phyloP scores from a whole-genome alignment of 306 rosid species.

The Calophaca sinica region DNA sequence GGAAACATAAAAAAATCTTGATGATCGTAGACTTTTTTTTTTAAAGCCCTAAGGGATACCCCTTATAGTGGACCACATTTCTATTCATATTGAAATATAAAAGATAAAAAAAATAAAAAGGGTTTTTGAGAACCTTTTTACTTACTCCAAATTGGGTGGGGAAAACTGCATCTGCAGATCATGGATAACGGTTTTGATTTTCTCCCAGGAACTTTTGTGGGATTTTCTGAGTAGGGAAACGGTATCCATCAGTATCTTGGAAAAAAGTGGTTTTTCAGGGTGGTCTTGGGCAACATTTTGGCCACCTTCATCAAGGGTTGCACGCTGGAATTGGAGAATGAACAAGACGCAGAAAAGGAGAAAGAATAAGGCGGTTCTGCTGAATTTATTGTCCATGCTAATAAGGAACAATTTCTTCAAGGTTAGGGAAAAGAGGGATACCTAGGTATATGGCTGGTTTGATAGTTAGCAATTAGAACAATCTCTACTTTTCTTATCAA shows the following conservation, averaged over 20 bases:
- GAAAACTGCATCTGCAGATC: slow-evolving; percentile 64
- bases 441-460: slow-evolving; percentile 7
- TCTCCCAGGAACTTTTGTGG: slow-evolving; percentile 61
- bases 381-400: slow-evolving; percentile 55
- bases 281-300: slow-evolving; percentile 41
- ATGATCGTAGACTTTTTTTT: too few species aligned
- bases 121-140: not conserved
- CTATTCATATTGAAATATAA: too few species aligned
- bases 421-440: slow-evolving; percentile 11
- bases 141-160: slow-evolving; percentile 69
- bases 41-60: too few species aligned
- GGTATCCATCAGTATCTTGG: slow-evolving; percentile 51
- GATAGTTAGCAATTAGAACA: slow-evolving; percentile 2
- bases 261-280: slow-evolving; percentile 49
- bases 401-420: not conserved
- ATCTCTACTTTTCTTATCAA: not conserved
- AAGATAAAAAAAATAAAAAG: not conserved
- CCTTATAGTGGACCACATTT: too few species aligned
- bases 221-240: slow-evolving; percentile 57
- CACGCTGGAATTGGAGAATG: slow-evolving; percentile 50
- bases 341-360: slow-evolving; percentile 50
- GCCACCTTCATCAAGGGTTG: slow-evolving; percentile 50
- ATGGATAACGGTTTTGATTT: slow-evolving; percentile 53
- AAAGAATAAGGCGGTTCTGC: slow-evolving; percentile 48
- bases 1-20: too few species aligned